These are phyloP conservation scores for Sarocladium kiliense DNA, from an alignment of 2,329 filamentous ascomycete genomes.

Conservation along the genomic window DNA sequence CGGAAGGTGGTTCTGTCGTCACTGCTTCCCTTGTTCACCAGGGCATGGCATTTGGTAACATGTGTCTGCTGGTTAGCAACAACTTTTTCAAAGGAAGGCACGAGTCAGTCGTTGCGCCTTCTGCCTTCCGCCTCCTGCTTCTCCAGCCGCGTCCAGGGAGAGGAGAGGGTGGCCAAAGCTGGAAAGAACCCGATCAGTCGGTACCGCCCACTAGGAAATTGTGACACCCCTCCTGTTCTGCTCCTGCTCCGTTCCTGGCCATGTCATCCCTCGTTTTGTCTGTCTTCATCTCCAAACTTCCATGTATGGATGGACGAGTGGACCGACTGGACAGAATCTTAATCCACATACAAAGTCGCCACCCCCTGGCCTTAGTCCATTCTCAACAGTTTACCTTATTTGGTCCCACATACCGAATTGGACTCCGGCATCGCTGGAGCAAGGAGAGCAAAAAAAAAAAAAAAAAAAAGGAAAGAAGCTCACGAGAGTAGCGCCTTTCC, in stretches of 20 bases:
- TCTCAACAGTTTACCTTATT: background rate
- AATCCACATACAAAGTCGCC: background rate
- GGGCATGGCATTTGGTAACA: too few relatives aligned
- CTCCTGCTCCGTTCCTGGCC: too few relatives aligned
- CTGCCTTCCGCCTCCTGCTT: too few relatives aligned
- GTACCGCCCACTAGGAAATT: background rate
- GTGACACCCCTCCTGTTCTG: too few relatives aligned
- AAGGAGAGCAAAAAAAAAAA: too few relatives aligned
- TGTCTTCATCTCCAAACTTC: background rate
- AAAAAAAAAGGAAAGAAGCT: background rate
- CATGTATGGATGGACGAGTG: too few relatives aligned
- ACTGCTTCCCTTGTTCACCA: background rate
- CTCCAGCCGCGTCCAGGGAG: background rate
- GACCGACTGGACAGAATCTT: too few relatives aligned
- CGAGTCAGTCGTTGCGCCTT: background rate
- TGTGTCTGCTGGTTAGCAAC: too few relatives aligned
- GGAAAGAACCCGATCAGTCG: background rate
- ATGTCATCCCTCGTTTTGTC: too few relatives aligned
- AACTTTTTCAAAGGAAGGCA: background rate
- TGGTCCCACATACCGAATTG: background rate
- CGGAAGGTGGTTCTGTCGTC: background rate
- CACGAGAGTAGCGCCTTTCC: background rate
- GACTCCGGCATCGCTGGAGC: too few relatives aligned
- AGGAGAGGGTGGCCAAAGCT: too few relatives aligned
- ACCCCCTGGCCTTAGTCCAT: conserved; percentile 4